Evolutionary conservation across 768 basidiomycete genomes (phyloP).

Genomic region (Phlebiopsis flavidoalba): DNA sequence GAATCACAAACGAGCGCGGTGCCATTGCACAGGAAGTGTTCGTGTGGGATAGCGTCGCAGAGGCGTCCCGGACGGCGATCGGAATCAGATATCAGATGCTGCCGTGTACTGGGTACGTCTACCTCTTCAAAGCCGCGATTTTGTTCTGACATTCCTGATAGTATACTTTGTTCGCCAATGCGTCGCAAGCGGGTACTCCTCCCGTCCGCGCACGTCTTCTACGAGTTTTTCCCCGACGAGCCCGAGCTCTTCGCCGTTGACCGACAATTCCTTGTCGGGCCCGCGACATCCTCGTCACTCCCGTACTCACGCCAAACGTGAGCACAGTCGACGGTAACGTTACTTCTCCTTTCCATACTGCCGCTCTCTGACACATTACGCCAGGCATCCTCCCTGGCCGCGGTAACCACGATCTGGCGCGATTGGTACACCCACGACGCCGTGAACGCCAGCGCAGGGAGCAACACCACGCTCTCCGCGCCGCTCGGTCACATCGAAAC

Average conservation of each 20-base stretch:
- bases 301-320: conserved; percentile 65
- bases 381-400: conserved; percentile 55
- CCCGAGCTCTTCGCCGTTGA: conserved; percentile 58
- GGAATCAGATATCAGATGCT: conserved; percentile 64
- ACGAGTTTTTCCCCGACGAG: conserved; percentile 71
- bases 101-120: conserved; percentile 71
- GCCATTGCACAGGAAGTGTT: conserved; percentile 78
- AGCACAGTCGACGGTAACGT: conserved; percentile 54
- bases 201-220: conserved; percentile 74
- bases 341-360: no score
- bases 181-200: conserved; percentile 60
- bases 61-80: conserved; percentile 71
- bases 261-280: conserved; percentile 72
- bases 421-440: conserved; percentile 69
- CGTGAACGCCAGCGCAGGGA: conserved; percentile 37
- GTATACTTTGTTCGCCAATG: conserved; percentile 72
- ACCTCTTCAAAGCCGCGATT: background rate
- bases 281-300: conserved; percentile 66
- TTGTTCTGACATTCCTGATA: conserved; percentile 21
- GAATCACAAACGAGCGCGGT: conserved; percentile 65
- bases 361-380: no score
- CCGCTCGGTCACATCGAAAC: conserved; percentile 72
- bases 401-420: conserved; percentile 54
- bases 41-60: conserved; percentile 74
- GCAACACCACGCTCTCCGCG: conserved; percentile 49